Conservation (phyloP, 2,329 filamentous ascomycete genomes). For the Phyllosticta citrichinensis region DNA sequence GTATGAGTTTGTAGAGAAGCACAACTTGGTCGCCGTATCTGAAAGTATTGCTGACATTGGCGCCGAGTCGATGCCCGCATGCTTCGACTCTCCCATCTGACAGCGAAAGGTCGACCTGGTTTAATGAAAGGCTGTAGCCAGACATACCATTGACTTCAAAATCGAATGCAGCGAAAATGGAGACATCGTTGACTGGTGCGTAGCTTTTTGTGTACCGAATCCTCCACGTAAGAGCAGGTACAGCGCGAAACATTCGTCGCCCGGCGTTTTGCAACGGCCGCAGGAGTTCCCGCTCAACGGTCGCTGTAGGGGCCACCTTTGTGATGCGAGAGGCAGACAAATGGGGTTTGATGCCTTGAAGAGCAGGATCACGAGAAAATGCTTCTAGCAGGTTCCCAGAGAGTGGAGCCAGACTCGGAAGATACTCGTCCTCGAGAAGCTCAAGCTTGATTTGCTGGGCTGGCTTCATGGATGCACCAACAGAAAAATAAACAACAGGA, state of each 20-base stretch:
- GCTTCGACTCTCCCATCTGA: conserved; percentile 49
- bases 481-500: conserved; percentile 55
- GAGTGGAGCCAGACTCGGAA: conserved; percentile 58
- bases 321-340: conserved; percentile 67
- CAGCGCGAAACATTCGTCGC: conserved; percentile 52
- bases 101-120: conserved; percentile 48
- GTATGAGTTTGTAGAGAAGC: conserved; percentile 58
- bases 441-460: conserved; percentile 34
- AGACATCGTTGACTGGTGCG: conserved; percentile 38
- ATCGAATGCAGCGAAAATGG: conserved; percentile 61
- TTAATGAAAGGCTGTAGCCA: conserved; percentile 54
- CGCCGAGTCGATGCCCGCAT: conserved; percentile 35
- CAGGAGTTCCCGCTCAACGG: conserved; percentile 48
- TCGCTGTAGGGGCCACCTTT: conserved; percentile 58
- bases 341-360: conserved; percentile 52
- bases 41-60: conserved; percentile 47
- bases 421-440: conserved; percentile 48
- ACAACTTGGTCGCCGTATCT: conserved; percentile 66
- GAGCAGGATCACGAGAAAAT: conserved; percentile 55
- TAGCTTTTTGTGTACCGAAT: conserved; percentile 62
- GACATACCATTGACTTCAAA: conserved; percentile 64
- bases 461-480: conserved; percentile 46
- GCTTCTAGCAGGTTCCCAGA: conserved; percentile 70
- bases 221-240: conserved; percentile 61
- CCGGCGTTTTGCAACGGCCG: conserved; percentile 56